A percentile compares a stretch with the other conserved stretches of the same genome.
Evolutionary conservation across 2,329 filamentous ascomycete genomes (phyloP).

Genomic region (Pseudopithomyces maydicus): DNA sequence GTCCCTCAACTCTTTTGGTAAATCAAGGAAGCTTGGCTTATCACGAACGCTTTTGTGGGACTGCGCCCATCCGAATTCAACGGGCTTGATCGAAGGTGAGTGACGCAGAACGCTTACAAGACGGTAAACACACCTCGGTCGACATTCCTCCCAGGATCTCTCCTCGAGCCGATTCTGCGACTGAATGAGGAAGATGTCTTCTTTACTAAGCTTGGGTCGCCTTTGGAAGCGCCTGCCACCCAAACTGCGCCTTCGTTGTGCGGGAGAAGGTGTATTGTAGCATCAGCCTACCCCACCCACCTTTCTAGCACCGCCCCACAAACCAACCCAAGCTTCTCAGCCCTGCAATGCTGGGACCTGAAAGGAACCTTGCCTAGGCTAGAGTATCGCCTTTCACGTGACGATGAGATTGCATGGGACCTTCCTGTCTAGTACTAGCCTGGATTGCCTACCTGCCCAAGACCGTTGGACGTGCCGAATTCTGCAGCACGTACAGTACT

Average conservation of each 20-base stretch:
- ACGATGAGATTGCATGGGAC: neutral
- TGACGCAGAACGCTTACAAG: neutral
- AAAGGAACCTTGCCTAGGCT: neutral
- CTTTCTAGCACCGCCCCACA: no score
- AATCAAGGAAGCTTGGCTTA: slow-evolving; percentile 31
- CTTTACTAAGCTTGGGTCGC: no score
- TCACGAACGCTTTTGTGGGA: slow-evolving; percentile 21
- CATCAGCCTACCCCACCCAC: no score
- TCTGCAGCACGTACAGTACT: neutral
- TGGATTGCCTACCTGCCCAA: neutral
- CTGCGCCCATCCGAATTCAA: slow-evolving; percentile 20
- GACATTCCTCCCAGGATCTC: neutral
- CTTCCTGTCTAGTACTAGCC: neutral
- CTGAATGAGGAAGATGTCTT: neutral
- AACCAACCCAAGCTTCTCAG: no score
- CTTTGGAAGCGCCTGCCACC: no score
- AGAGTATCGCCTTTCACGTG: neutral
- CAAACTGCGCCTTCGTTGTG: no score
- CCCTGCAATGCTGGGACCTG: no score
- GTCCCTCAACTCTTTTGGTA: slow-evolving; percentile 39
- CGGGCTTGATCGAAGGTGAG: neutral
- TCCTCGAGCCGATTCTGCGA: neutral
- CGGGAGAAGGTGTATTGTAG: no score
- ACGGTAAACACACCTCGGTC: neutral
- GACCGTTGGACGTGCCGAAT: neutral